These are phyloP conservation scores for Sporisorium iseilematis-ciliati DNA, from an alignment of 1,284 basidiomycete species.

Conservation along the genomic window DNA sequence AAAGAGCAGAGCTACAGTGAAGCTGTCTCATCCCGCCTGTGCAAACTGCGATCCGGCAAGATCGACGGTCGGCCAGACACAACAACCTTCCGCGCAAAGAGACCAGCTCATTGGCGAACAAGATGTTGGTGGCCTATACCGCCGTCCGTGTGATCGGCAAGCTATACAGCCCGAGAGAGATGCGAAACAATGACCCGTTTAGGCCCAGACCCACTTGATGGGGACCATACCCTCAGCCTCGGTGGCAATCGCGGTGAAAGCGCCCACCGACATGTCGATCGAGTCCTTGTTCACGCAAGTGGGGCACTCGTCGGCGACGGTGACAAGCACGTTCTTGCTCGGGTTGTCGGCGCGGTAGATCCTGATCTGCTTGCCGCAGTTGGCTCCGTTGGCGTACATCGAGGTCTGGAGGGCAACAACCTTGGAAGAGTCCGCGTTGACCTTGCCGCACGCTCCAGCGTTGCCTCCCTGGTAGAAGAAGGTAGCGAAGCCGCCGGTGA, in stretches of 20 bases:
- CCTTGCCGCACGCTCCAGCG: conserved; percentile 66
- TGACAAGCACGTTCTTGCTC: conserved; percentile 75
- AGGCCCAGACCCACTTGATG: conserved; percentile 56
- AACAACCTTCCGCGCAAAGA: conserved; percentile 7
- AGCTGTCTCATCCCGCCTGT: background rate
- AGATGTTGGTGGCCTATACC: conserved; percentile 3
- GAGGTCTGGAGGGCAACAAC: conserved; percentile 52
- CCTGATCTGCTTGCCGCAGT: conserved; percentile 78
- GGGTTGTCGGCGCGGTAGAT: conserved; percentile 72
- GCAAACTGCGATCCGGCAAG: conserved; percentile 17
- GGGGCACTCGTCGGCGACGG: conserved; percentile 58
- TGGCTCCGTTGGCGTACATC: conserved; percentile 71
- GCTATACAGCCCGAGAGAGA: background rate
- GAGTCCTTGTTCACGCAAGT: conserved; percentile 76
- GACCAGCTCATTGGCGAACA: conserved; percentile 19
- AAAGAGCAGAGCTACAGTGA: conserved; percentile 4
- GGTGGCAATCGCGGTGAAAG: conserved; percentile 78
- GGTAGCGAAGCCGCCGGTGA: conserved; percentile 55
- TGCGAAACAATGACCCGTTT: conserved; percentile 1
- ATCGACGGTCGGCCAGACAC: conserved; percentile 16
- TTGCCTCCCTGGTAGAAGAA: conserved; percentile 64
- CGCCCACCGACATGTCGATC: conserved; percentile 83
- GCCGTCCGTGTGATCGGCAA: conserved; percentile 21
- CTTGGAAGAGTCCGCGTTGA: conserved; percentile 55
- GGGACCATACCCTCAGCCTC: conserved; percentile 75